Evolutionary conservation across 164 flowering plant genomes (phyloP), one percentile per base, ranked within the genome.

Genomic region (Vitis labrusca): DNA sequence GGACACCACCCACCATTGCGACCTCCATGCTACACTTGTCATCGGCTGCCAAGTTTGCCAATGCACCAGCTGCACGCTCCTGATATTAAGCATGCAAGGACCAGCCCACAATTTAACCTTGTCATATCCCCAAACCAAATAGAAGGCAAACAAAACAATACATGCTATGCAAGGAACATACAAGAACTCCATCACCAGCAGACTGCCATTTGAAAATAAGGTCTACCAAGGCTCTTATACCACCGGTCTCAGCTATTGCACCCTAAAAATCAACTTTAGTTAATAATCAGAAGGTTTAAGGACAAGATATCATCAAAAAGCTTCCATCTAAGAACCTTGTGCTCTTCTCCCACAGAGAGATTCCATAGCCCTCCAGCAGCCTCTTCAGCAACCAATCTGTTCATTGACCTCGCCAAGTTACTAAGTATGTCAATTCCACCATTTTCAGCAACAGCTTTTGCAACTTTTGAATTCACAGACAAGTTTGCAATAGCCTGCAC

Each of bases 331-430:
- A 57, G 70, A 68, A 93, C 99, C 97, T 93, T 93, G 79, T 96
- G 98, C 80, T 96, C 99, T 84, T 96, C 99, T 69, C 98, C 97
- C 44, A 93, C 98, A 44, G 98, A 96, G 60, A 93, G 94, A 80
- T 93, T 96, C 98, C 99, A 93, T 50, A 96, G 85, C 27, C 99
- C 99, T 64, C 99, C 98, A 63, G 97, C 99, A 77, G 99, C 99
- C 91, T 96, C 98, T 83, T 96, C 99, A 19, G 97, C 99, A 37
- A 93, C 99, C 72, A 89, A 82, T 77, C 90, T 93, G 70, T 96
- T 96, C 93, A 85, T 86, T 29, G 99, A 96, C 89, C 82, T 88
- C 5, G 99, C 98, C 71, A 96, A 77, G 68, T 82, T 83, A 50
- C 95, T 86, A 76, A 96, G 97, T 60, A 92, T 86, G 65, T 74